phyloP scores from a whole-genome alignment of 129 eudicot genomes.

The Lactuca sativa region DNA sequence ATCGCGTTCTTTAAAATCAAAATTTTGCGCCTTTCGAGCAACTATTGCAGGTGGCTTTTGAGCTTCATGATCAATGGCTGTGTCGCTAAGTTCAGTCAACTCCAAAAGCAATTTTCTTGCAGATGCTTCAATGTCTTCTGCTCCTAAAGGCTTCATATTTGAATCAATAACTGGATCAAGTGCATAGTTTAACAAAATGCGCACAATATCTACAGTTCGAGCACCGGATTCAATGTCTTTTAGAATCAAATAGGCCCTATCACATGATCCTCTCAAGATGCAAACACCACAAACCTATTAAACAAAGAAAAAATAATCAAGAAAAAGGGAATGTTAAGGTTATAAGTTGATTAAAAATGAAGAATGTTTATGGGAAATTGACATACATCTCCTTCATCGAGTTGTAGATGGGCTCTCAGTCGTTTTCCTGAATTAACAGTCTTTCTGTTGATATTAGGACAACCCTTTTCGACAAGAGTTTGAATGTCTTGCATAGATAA shows the following conservation, averaged over 20 bases:
- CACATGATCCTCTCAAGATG: constrained; percentile 77
- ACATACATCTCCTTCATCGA: constrained; percentile 92
- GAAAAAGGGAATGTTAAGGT: background rate
- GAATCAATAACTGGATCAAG: constrained; percentile 69
- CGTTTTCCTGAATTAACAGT: constrained; percentile 87
- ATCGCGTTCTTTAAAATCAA: constrained; percentile 13
- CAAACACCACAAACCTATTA: constrained; percentile 80
- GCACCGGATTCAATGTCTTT: constrained; percentile 63
- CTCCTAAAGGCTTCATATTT: constrained; percentile 44
- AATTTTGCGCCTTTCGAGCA: constrained; percentile 39
- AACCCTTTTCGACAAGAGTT: constrained; percentile 66
- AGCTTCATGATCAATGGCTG: constrained; percentile 46
- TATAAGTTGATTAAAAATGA: background rate
- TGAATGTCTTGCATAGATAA: constrained; percentile 65
- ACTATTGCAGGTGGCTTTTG: constrained; percentile 39
- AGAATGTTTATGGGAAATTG: background rate
- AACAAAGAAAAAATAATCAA: background rate
- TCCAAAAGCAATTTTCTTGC: constrained; percentile 67
- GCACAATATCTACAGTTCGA: constrained; percentile 79
- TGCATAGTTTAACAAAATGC: constrained; percentile 69
- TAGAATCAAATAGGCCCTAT: constrained; percentile 66
- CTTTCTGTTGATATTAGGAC: constrained; percentile 76
- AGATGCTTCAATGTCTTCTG: constrained; percentile 59
- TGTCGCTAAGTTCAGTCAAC: constrained; percentile 73
- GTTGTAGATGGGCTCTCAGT: constrained; percentile 63